Conservation (phyloP, 75 land plant genomes). For the Isoetes taiwanensis region DNA sequence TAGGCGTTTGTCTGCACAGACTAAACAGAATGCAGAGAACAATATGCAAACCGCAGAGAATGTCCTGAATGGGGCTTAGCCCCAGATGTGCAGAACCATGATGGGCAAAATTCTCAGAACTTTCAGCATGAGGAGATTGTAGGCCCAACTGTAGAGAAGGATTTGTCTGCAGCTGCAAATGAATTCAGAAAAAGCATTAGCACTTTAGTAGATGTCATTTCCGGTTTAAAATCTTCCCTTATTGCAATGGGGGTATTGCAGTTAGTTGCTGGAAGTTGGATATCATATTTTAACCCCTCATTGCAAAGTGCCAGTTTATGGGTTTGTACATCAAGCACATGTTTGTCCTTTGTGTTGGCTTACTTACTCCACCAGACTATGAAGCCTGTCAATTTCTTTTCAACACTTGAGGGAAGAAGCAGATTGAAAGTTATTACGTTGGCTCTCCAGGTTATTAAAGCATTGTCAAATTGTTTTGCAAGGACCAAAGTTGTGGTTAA, state of each 20-base stretch:
- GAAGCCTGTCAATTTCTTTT: slow-evolving; percentile 63
- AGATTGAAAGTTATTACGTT: slow-evolving; percentile 73
- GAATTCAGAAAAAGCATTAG: slow-evolving; percentile 63
- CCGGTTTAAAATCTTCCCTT: no score
- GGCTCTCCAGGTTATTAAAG: slow-evolving; percentile 42
- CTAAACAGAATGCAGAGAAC: no score
- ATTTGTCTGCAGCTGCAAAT: slow-evolving; percentile 55
- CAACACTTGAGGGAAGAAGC: slow-evolving; percentile 77
- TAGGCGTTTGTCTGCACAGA: no score
- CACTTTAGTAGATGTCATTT: no score
- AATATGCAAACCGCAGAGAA: no score
- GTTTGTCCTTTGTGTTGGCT: slow-evolving; percentile 39
- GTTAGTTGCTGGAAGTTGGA: background rate
- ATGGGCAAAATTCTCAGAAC: no score
- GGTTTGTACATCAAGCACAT: slow-evolving; percentile 27
- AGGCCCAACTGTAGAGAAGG: slow-evolving; percentile 91
- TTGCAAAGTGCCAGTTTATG: slow-evolving; percentile 15
- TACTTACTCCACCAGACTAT: slow-evolving; percentile 34
- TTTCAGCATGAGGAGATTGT: slow-evolving; percentile 79
- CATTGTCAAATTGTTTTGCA: no score
- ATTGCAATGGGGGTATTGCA: no score
- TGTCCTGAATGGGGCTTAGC: no score
- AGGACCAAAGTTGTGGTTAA: no score
- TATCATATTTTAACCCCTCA: background rate
- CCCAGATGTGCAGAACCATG: no score